Evolutionary conservation across 306 rosid species (phyloP), one percentile per base, ranked within the genome.

Genomic region (Hippophae gyantsensis): DNA sequence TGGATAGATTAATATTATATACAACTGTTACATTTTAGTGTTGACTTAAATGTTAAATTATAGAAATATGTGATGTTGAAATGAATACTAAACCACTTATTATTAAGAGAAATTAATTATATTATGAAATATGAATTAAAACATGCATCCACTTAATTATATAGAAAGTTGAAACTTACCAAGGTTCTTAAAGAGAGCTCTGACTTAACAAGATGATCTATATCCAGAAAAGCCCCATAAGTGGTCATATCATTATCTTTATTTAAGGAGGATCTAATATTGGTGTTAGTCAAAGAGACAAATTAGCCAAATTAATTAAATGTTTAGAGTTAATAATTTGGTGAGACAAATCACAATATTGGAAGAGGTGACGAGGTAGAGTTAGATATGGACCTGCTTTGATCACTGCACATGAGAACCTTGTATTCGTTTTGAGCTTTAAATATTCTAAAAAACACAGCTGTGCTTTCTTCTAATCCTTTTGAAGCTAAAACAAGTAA

Each of bases 391-490:
- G 50, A 80, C 94, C 86, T 84, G 87, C 81, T 88, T 72, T 88
- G 87, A 64, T 84, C 89, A 45, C 89, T 84, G 60, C 96, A 82
- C 54, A 79, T 26, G 14, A 89, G 82, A 56, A 85, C 88, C 67
- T 81, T 81, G 56, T 79, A 57, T 56, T 81, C 75, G 32, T 69
- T 23, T 6, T 66, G 68, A 8, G 38, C 50, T 71, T 68, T 85
- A 62, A 82, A 88, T 63, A 88, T 72, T 77, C 88, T 82, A 13
- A 76, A 88, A 67, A 79, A 88, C 6, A 88, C 76, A n/a, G 96
- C 87, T 13, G 96, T 88, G 57, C 75, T 66, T 59, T 85, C 96
- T 70, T 80, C 44, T 67, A 85, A 56, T 18, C 72, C 87, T 58
- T 73, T 65, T 12, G 96, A 82, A 73, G 86, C 86, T 58, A 85